Evolutionary conservation across 129 eudicot genomes (phyloP).

Genomic region (Saposhnikovia divaricata): DNA sequence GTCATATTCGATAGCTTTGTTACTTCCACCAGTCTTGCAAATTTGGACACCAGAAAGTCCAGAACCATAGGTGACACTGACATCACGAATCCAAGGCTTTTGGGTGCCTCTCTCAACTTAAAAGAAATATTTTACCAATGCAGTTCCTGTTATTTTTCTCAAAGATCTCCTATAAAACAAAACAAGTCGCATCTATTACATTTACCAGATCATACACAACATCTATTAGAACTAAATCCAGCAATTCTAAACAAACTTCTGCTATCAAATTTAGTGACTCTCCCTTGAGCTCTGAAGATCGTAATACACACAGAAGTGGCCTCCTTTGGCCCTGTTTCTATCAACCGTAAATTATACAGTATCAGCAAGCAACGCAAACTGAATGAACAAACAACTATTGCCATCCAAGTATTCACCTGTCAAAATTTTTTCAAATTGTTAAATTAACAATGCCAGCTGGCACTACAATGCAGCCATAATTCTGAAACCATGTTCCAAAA

Average conservation of each 20-base stretch:
- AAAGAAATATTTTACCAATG: not conserved
- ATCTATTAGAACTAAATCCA: not conserved
- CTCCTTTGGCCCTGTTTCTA: not conserved
- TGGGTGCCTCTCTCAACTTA: slow-evolving; percentile 73
- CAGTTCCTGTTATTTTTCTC: slow-evolving; percentile 71
- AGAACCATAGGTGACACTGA: slow-evolving; percentile 57
- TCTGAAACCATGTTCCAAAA: not conserved
- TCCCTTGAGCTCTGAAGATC: slow-evolving; percentile 92
- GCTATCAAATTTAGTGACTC: slow-evolving; percentile 12
- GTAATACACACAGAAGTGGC: not conserved
- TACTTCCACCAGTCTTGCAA: slow-evolving; percentile 74
- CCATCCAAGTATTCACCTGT: not conserved
- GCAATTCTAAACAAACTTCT: not conserved
- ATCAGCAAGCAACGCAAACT: not conserved
- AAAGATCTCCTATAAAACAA: slow-evolving; percentile 41
- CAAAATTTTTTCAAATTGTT: too few species aligned
- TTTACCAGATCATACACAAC: too few species aligned
- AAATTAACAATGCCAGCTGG: too few species aligned
- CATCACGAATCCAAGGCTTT: slow-evolving; percentile 57
- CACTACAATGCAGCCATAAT: not conserved
- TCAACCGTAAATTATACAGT: too few species aligned
- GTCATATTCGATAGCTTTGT: slow-evolving; percentile 78
- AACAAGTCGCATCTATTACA: not conserved
- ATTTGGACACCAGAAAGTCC: slow-evolving; percentile 73
- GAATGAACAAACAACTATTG: not conserved